These are phyloP conservation scores for Litsea cubeba DNA, from an alignment of 164 flowering plant genomes.

Conservation along the genomic window DNA sequence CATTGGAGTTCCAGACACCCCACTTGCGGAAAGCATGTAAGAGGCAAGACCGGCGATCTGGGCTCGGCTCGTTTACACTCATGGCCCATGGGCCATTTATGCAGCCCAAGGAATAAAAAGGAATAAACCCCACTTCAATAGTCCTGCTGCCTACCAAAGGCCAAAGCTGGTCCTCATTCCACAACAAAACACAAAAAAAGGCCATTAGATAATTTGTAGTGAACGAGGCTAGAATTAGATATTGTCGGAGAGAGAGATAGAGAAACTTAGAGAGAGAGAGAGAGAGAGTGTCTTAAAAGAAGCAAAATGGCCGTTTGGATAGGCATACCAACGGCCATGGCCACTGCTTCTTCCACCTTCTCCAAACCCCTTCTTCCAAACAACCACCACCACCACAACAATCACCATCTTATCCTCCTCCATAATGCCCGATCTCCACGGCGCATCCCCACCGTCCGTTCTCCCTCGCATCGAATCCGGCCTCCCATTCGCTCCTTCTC, in stretches of 20 bases:
- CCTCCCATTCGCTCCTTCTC: not conserved
- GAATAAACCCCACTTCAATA: not conserved
- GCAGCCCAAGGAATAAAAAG: too few relatives aligned
- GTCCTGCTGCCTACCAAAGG: not conserved
- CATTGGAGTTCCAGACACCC: too few relatives aligned
- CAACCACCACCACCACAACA: not conserved
- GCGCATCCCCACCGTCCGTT: conserved; percentile 13
- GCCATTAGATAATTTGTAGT: not conserved
- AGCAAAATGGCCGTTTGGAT: conserved; percentile 34
- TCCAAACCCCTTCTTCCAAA: conserved; percentile 7
- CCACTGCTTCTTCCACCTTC: conserved; percentile 20
- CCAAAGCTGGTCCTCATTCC: not conserved
- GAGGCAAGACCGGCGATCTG: too few relatives aligned
- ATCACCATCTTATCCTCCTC: not conserved
- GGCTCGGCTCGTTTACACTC: too few relatives aligned
- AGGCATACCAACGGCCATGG: conserved; percentile 20
- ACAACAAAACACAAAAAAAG: not conserved
- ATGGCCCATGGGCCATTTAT: too few relatives aligned
- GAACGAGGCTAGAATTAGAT: not conserved
- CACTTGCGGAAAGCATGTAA: too few relatives aligned
- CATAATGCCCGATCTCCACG: not conserved
- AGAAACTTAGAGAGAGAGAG: not conserved
- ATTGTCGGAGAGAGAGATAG: not conserved
- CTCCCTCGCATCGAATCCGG: not conserved
- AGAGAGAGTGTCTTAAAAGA: not conserved